Evolutionary conservation across 306 rosid species (phyloP).

Genomic region (Lathyrus aphaca): DNA sequence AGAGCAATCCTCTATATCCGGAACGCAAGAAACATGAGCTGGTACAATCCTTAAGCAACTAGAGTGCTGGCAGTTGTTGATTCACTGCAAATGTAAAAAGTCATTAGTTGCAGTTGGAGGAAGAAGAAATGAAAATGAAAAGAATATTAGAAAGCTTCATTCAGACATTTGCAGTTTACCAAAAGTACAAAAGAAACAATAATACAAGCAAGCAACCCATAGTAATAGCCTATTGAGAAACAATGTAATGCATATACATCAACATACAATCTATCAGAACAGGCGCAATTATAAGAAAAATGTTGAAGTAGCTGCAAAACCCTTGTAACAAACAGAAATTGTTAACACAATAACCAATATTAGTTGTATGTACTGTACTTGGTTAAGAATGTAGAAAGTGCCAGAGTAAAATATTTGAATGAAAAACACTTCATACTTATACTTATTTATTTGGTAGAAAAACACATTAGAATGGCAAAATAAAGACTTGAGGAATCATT

Average conservation of each 20-base stretch:
- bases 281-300: not conserved
- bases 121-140: not conserved
- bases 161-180: not conserved
- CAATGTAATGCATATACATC: not conserved
- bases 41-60: slow-evolving; percentile 37
- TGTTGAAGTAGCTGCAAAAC: not conserved
- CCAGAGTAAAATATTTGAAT: not conserved
- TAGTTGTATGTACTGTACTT: not conserved
- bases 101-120: not conserved
- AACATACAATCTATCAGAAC: not conserved
- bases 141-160: not conserved
- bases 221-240: not conserved
- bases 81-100: slow-evolving; percentile 39
- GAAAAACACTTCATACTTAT: not conserved
- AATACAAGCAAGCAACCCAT: not conserved
- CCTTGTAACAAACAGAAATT: not conserved
- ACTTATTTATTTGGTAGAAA: not conserved
- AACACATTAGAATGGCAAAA: not conserved
- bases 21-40: not conserved
- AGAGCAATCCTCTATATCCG: not conserved
- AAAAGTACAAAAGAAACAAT: not conserved
- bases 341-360: not conserved
- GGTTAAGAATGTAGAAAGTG: not conserved
- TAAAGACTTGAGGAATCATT: not conserved
- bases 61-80: slow-evolving; percentile 55